A percentile compares a stretch with the other conserved stretches of the same genome.
Conservation (phyloP, 306 rosid species). For the Sechiopsis laciniata region DNA sequence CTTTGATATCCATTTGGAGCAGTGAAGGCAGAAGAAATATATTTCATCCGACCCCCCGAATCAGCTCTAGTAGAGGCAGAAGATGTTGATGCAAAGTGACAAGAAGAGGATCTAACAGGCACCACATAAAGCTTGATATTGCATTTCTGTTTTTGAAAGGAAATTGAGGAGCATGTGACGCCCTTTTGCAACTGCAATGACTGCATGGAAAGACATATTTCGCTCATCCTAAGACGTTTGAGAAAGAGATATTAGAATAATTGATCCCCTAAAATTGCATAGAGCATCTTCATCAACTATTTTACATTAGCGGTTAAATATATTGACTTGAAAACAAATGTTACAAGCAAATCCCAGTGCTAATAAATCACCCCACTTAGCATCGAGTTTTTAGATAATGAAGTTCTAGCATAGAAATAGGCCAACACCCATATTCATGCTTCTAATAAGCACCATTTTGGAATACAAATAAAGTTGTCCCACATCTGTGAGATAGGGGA, state of each 20-base stretch:
- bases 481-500: no score
- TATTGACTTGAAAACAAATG: not conserved
- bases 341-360: not conserved
- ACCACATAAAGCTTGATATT: constrained; percentile 39
- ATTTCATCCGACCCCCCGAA: constrained; percentile 22
- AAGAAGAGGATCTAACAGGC: constrained; percentile 29
- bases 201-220: constrained; percentile 30
- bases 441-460: not conserved
- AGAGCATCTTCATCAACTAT: not conserved
- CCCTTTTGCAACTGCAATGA: constrained; percentile 34
- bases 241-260: constrained; percentile 12
- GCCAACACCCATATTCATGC: not conserved
- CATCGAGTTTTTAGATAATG: not conserved
- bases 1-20: constrained; percentile 39
- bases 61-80: constrained; percentile 34
- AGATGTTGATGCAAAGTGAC: constrained; percentile 26
- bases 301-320: not conserved
- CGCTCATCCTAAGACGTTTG: constrained; percentile 39
- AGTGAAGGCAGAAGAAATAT: constrained; percentile 32
- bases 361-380: not conserved
- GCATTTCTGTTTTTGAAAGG: constrained; percentile 30
- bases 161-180: constrained; percentile 31
- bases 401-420: not conserved
- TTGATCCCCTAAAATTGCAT: not conserved
- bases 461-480: no score